phyloP scores from a whole-genome alignment of 345 rosid genomes.

The Citrus maxima region DNA sequence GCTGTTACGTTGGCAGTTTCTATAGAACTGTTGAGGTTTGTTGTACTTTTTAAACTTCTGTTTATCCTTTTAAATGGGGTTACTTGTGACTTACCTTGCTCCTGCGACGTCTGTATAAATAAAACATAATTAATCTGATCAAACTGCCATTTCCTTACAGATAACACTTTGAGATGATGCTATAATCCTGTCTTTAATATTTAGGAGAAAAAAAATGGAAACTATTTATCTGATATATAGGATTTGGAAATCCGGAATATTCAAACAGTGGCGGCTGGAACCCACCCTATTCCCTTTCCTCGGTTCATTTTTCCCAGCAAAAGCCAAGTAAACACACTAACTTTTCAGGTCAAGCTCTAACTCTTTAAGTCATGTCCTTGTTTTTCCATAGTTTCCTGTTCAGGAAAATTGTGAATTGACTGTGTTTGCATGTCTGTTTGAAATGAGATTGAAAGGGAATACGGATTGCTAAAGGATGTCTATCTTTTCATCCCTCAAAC shows the following conservation, averaged over 20 bases:
- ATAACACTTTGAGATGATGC: not conserved
- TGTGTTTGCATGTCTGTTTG: not conserved
- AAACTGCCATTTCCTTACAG: not conserved
- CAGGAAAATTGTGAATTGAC: not conserved
- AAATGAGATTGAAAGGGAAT: not conserved
- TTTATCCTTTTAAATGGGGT: not conserved
- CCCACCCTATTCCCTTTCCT: not conserved
- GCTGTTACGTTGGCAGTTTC: slow-evolving; percentile 4
- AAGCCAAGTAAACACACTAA: not conserved
- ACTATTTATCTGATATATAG: not conserved
- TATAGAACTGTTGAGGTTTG: not conserved
- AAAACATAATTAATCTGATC: not conserved
- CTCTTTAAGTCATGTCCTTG: not conserved
- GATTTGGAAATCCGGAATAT: not conserved
- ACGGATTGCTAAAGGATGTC: not conserved
- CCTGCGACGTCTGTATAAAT: not conserved
- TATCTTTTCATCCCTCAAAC: not conserved
- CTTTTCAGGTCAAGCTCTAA: not conserved
- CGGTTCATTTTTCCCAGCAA: not conserved
- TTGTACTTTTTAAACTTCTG: not conserved
- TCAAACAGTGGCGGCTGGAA: not conserved
- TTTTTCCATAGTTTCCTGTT: not conserved
- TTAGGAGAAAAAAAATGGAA: not conserved
- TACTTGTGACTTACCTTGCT: not conserved
- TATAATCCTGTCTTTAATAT: not conserved